Evolutionary conservation across 1,284 basidiomycete species (phyloP), one percentile per base, ranked within the genome.

Genomic region (Pseudozyma thailandica): DNA sequence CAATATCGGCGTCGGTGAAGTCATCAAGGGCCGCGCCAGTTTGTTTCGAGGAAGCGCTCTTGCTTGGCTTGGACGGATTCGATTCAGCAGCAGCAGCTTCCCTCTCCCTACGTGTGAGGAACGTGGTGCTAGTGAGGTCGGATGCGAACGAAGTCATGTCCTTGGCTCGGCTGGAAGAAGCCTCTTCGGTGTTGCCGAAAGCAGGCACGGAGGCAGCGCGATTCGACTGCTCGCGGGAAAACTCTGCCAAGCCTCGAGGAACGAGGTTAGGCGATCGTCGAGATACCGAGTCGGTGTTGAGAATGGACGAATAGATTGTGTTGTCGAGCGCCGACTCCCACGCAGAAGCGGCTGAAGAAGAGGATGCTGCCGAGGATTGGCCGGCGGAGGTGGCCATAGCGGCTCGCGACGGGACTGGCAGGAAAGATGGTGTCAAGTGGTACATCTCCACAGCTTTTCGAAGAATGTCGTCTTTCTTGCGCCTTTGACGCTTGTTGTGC

Each of bases 391-490:
- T 48, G 26, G 50, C 21, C 18, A 54, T 15, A 25, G 52, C 47
- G 13, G 56, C 50, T 39, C 41, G 38, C 37, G 53, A 45, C 8
- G 71, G 65, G n/a, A 53, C 61, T 12, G 80, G 80, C 46, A 75
- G 74, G 57, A 82, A 82, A 21, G 63, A 65, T 1, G 74, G 71
- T 7, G 78, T 68, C 28, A 79, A 52, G 50, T 82, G 81, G 57
- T 82, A 82, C 47, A 82, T 71, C 42, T 78, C 63, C 33, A 82
- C 72, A 2, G 81, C 81, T 21, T 64, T 60, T 43, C 80, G 71
- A 23, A 82, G 61, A 10, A 73, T 50, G 10, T 58, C 59, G 45
- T 82, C 75, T 35, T 71, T 72, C 44, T 56, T 54, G 9, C 46
- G 28, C 61, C 55, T 50, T 31, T 57, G 55, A 28, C 47, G 44